A percentile compares a stretch with the other conserved stretches of the same genome.
phyloP scores from a whole-genome alignment of 1,284 basidiomycete species.

The Tylopilus orsonianus region DNA sequence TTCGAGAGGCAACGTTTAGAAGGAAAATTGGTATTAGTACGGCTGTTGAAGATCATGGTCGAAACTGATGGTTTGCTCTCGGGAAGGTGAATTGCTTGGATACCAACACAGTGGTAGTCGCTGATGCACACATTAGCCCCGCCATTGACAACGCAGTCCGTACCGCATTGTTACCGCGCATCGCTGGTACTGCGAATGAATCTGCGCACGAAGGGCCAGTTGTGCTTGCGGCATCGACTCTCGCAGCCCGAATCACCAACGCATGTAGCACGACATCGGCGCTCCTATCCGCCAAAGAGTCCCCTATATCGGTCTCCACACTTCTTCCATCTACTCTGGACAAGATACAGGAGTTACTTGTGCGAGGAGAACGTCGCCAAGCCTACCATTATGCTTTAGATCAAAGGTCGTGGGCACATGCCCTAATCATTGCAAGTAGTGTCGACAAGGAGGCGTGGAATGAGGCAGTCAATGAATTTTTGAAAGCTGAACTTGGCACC shows the following conservation, averaged over 20 bases:
- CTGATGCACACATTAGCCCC: conserved; percentile 47
- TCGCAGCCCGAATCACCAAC: conserved; percentile 21
- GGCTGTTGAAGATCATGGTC: conserved; percentile 75
- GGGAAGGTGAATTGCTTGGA: conserved; percentile 58
- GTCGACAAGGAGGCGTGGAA: conserved; percentile 94
- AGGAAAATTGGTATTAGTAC: conserved; percentile 75
- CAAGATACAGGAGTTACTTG: conserved; percentile 75
- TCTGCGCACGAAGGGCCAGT: conserved; percentile 24
- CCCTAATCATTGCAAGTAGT: conserved; percentile 91
- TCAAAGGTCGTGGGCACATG: conserved; percentile 92
- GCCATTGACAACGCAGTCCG: conserved; percentile 68
- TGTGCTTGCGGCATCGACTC: conserved; percentile 18
- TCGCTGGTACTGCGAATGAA: conserved; percentile 31
- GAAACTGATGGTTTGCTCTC: conserved; percentile 84
- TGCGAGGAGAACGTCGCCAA: conserved; percentile 81
- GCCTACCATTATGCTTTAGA: conserved; percentile 90
- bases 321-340: conserved; percentile 66
- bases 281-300: conserved; percentile 34
- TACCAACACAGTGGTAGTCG: conserved; percentile 5
- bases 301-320: conserved; percentile 47
- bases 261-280: conserved; percentile 23
- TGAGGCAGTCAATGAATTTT: conserved; percentile 85
- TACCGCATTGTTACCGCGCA: conserved; percentile 61
- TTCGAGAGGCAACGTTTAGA: conserved; percentile 65
- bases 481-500: conserved; percentile 73